phyloP scores from a whole-genome alignment of 805 yeast species.

The Debaryomyces hansenii region DNA sequence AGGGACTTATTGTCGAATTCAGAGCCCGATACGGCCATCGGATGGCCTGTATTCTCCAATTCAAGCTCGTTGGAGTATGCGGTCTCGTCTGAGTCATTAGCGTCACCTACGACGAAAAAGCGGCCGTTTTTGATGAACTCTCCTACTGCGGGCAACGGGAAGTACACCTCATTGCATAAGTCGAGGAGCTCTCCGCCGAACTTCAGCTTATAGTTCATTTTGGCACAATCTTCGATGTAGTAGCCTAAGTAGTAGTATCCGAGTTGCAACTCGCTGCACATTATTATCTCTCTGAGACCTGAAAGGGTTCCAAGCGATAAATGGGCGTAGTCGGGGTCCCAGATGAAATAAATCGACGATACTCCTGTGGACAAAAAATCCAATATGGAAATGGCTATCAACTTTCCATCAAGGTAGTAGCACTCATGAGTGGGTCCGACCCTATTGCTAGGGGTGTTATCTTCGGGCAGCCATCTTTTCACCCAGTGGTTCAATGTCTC shows the following conservation, averaged over 20 bases:
- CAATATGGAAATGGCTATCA: constrained; percentile 74
- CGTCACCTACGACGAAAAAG: constrained; percentile 26
- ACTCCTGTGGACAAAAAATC: constrained; percentile 76
- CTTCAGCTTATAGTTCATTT: constrained; percentile 78
- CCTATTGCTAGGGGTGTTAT: not conserved
- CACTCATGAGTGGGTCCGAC: constrained; percentile 76
- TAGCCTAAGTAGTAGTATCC: constrained; percentile 77
- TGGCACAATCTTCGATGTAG: constrained; percentile 73
- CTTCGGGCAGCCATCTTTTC: constrained; percentile 12
- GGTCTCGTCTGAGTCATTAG: constrained; percentile 1
- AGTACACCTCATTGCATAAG: constrained; percentile 45
- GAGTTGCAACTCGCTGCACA: constrained; percentile 46
- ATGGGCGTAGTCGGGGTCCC: constrained; percentile 78
- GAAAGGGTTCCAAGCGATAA: constrained; percentile 76
- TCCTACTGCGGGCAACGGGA: constrained; percentile 33
- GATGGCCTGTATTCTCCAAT: constrained; percentile 14
- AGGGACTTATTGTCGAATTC: constrained; percentile 3
- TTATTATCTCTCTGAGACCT: constrained; percentile 66
- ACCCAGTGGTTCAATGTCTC: constrained; percentile 42
- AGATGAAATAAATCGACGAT: constrained; percentile 83
- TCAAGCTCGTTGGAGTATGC: constrained; percentile 8
- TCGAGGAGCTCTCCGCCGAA: constrained; percentile 78
- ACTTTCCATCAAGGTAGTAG: constrained; percentile 60
- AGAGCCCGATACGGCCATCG: constrained; percentile 8
- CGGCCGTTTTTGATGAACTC: constrained; percentile 27